Evolutionary conservation across 176 grass and related monocot species (phyloP).

Genomic region (Tuctoria greenei): DNA sequence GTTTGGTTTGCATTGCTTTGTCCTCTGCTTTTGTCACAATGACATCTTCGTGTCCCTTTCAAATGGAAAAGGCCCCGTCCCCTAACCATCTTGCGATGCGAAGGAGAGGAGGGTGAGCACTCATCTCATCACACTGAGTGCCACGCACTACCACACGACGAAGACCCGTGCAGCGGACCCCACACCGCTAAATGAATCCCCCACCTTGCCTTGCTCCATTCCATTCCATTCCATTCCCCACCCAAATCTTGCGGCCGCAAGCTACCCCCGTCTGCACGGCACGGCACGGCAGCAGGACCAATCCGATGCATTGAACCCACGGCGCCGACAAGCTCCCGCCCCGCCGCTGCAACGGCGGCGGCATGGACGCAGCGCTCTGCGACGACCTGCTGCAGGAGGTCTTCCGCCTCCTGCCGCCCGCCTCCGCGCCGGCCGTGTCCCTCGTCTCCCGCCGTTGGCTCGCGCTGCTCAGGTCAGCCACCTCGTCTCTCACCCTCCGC

Average conservation of each 20-base stretch:
- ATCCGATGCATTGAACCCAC: conserved; percentile 32
- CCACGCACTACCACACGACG: too few species aligned
- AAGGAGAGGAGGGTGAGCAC: too few species aligned
- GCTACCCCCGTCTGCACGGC: background rate
- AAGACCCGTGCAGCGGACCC: too few species aligned
- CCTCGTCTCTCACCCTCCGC: conserved; percentile 55
- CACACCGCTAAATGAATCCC: too few species aligned
- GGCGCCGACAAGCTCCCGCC: conserved; percentile 35
- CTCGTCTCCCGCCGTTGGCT: conserved; percentile 90
- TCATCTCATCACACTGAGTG: too few species aligned
- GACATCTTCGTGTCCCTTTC: too few species aligned
- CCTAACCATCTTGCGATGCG: too few species aligned
- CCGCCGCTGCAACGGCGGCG: conserved; percentile 3
- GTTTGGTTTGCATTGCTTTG: too few species aligned
- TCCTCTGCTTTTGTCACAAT: too few species aligned
- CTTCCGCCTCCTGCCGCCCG: conserved; percentile 55
- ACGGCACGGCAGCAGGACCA: background rate
- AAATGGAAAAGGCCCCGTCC: too few species aligned
- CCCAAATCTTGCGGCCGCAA: conserved; percentile 35
- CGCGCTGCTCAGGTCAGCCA: conserved; percentile 58
- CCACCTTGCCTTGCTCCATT: background rate
- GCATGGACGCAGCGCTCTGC: conserved; percentile 64
- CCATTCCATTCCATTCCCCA: conserved; percentile 13
- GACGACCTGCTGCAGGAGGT: conserved; percentile 91
- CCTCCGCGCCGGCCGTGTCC: conserved; percentile 55